These are phyloP conservation scores for Sporothrix dimorphospora DNA, from an alignment of 2,329 filamentous ascomycete species.

Conservation along the genomic window DNA sequence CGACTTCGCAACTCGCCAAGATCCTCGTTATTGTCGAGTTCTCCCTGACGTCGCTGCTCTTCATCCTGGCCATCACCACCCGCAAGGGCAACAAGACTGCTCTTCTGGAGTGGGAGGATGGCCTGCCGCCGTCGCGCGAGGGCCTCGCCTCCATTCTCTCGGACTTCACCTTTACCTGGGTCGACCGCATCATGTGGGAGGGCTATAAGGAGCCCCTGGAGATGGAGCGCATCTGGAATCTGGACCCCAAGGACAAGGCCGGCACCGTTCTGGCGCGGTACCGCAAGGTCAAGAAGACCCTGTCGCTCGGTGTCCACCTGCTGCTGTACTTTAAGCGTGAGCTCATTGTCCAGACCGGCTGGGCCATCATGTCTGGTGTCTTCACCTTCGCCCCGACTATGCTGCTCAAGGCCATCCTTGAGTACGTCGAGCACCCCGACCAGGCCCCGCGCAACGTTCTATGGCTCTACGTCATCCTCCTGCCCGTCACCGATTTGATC, in stretches of 20 bases:
- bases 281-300: slow-evolving; percentile 81
- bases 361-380: slow-evolving; percentile 77
- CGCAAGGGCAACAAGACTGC: slow-evolving; percentile 92
- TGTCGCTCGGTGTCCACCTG: slow-evolving; percentile 76
- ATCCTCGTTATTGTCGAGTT: slow-evolving; percentile 75
- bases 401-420: slow-evolving; percentile 84
- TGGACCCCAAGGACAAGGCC: slow-evolving; percentile 86
- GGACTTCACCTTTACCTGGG: slow-evolving; percentile 84
- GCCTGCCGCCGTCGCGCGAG: slow-evolving; percentile 83
- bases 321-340: slow-evolving; percentile 80
- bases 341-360: slow-evolving; percentile 75
- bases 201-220: slow-evolving; percentile 86
- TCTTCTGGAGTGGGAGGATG: slow-evolving; percentile 83
- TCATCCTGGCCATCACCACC: slow-evolving; percentile 75
- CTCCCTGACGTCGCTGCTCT: slow-evolving; percentile 70
- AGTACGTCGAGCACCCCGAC: slow-evolving; percentile 86
- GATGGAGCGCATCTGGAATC: slow-evolving; percentile 87
- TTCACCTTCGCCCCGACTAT: slow-evolving; percentile 92
- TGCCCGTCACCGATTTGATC: slow-evolving; percentile 80
- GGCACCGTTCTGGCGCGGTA: slow-evolving; percentile 79
- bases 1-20: slow-evolving; percentile 64
- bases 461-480: slow-evolving; percentile 92
- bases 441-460: slow-evolving; percentile 80
- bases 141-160: slow-evolving; percentile 88
- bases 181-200: slow-evolving; percentile 84